Evolutionary conservation across 2,329 filamentous ascomycete species (phyloP).

Genomic region (Colletotrichum orbiculare): DNA sequence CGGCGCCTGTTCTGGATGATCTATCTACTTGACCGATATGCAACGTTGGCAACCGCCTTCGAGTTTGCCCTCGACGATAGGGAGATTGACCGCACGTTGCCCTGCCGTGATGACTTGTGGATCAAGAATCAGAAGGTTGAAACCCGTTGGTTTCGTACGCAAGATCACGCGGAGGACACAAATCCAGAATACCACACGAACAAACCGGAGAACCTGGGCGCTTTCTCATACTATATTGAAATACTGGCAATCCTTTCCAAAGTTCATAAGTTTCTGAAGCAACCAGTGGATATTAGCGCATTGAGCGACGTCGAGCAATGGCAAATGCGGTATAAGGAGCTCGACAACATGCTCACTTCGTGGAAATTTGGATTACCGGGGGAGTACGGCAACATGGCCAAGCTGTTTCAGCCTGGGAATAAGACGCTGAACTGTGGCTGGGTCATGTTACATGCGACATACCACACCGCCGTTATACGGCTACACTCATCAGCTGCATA

Average conservation of each 20-base stretch:
- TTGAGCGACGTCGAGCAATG: constrained; percentile 87
- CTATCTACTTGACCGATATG: constrained; percentile 89
- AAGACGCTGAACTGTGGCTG: constrained; percentile 83
- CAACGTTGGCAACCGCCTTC: constrained; percentile 90
- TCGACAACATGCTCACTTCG: constrained; percentile 80
- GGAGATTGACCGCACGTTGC: constrained; percentile 87
- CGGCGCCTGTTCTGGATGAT: constrained; percentile 94
- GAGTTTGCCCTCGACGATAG: constrained; percentile 91
- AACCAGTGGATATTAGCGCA: constrained; percentile 88
- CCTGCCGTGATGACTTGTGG: constrained; percentile 89
- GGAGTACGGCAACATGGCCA: constrained; percentile 87
- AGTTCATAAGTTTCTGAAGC: constrained; percentile 89
- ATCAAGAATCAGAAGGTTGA: constrained; percentile 85
- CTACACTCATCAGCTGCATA: constrained; percentile 94
- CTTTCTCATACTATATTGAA: constrained; percentile 91
- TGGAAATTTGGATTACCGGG: constrained; percentile 88
- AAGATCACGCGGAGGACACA: constrained; percentile 53
- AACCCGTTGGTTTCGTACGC: constrained; percentile 80
- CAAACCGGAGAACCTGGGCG: constrained; percentile 83
- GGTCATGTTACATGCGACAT: constrained; percentile 92
- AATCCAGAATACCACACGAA: constrained; percentile 72
- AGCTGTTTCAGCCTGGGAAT: constrained; percentile 76
- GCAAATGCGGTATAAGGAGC: constrained; percentile 87
- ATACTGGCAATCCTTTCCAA: constrained; percentile 87
- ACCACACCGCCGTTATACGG: constrained; percentile 89